Conservation (phyloP, 169 alveolate genomes). For the Plasmodium inui region DNA sequence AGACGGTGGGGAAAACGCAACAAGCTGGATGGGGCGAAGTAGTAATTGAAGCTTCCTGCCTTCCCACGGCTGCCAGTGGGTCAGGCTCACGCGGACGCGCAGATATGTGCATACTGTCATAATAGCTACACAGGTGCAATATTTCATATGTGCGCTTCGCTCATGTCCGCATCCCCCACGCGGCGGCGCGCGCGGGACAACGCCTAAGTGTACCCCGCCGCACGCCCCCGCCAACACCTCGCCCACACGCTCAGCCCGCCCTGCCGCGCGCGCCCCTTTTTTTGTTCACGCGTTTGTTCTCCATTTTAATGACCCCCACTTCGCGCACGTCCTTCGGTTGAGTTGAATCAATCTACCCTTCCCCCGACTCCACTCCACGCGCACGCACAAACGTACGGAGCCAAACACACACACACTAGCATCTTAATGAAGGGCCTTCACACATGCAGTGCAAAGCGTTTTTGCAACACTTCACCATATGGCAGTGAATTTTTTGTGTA, state of each 20-base stretch:
- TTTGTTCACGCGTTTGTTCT: constrained; percentile 24
- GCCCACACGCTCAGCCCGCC: neutral
- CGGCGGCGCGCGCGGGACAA: neutral
- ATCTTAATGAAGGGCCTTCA: neutral
- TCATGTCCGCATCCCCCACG: no score
- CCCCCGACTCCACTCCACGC: neutral
- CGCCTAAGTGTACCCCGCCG: constrained; percentile 4
- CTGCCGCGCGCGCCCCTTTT: neutral
- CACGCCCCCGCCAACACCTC: neutral
- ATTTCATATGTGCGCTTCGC: no score
- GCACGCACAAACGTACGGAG: no score
- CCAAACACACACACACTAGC: neutral
- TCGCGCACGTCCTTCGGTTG: neutral
- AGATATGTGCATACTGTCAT: neutral
- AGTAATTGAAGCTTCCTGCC: neutral
- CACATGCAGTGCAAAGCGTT: neutral
- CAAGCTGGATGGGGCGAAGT: neutral
- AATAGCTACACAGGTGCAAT: no score
- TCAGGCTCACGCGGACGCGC: neutral
- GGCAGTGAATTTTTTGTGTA: neutral
- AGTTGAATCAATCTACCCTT: neutral
- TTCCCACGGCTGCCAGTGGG: neutral
- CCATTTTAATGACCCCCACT: neutral
- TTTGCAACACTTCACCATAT: neutral
- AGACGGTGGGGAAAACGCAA: neutral